Percentiles rank a stretch among this genome's conserved stretches.
Conservation (phyloP, 208 protist species). For the Leishmania martiniquensis region DNA sequence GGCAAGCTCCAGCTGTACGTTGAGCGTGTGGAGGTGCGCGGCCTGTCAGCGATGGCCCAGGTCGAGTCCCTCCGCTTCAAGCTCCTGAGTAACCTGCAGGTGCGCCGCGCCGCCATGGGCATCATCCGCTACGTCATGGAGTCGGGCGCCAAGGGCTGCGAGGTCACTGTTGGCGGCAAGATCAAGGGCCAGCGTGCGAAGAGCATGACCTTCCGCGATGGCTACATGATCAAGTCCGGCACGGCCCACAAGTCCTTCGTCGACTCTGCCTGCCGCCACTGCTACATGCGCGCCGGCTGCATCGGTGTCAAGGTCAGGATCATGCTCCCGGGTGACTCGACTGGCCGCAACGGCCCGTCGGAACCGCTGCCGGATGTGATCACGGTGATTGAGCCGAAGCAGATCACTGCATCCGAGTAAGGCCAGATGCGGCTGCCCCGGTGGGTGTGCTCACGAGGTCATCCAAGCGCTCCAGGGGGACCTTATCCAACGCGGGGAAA, state of each 20-base stretch:
- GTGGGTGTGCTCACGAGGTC: background rate
- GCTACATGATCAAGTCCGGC: constrained; percentile 99
- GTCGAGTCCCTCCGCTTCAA: constrained; percentile 99
- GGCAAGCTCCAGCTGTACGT: constrained; percentile 97
- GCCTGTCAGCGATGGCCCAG: constrained; percentile 98
- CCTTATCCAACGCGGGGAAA: background rate
- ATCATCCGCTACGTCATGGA: constrained; percentile 99
- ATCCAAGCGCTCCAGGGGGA: background rate
- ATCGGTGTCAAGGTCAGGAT: constrained; percentile 99
- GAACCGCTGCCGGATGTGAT: constrained; percentile 82
- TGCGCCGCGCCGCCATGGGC: constrained; percentile 98
- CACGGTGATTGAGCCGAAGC: constrained; percentile 80
- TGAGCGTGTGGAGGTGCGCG: constrained; percentile 96
- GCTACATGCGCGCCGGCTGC: constrained; percentile 98
- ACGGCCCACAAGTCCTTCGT: constrained; percentile 94
- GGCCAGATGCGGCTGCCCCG: background rate
- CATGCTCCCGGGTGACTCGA: constrained; percentile 97
- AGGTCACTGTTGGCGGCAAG: constrained; percentile 99
- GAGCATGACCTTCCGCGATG: constrained; percentile 99
- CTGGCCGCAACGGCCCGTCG: constrained; percentile 54
- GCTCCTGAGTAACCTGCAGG: constrained; percentile 97
- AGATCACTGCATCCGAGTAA: constrained; percentile 39
- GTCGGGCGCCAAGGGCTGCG: constrained; percentile 97
- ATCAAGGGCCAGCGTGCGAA: constrained; percentile 99
- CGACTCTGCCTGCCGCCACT: constrained; percentile 96